These are phyloP conservation scores for Mytilinidion resinicola DNA, from an alignment of 495 filamentous ascomycete species.

Conservation along the genomic window DNA sequence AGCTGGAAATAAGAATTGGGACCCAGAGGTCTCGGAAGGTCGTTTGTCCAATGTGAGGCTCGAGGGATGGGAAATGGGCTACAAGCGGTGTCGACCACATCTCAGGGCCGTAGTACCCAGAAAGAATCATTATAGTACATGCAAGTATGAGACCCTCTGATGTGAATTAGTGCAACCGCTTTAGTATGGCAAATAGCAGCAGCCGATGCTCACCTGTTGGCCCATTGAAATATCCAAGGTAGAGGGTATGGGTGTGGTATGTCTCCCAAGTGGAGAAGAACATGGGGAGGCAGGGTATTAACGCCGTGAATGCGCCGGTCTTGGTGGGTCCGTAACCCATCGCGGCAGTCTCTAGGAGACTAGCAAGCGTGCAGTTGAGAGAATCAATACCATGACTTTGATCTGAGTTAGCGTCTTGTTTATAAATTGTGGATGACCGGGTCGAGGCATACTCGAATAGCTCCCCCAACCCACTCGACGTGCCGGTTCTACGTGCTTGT, in stretches of 20 bases:
- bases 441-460: conserved; percentile 70
- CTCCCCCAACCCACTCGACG: conserved; percentile 89
- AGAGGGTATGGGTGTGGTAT: conserved; percentile 95
- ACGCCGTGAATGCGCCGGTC: conserved; percentile 81
- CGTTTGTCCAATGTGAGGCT: conserved; percentile 15
- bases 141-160: conserved; percentile 86
- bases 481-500: conserved; percentile 89
- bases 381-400: conserved; percentile 89
- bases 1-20: conserved; percentile 60
- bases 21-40: conserved; percentile 86
- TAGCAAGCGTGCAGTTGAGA: conserved; percentile 89
- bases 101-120: conserved; percentile 78
- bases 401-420: conserved; percentile 32
- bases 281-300: conserved; percentile 91
- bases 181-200: neutral
- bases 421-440: neutral
- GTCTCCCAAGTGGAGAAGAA: conserved; percentile 99
- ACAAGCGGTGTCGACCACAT: conserved; percentile 75
- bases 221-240: conserved; percentile 94
- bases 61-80: conserved; percentile 17
- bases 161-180: conserved; percentile 7
- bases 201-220: conserved; percentile 54
- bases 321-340: conserved; percentile 80
- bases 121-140: conserved; percentile 74
- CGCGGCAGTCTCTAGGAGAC: conserved; percentile 79